Percentiles rank a stretch among this genome's conserved stretches.
Evolutionary conservation across 2,329 filamentous ascomycete genomes (phyloP).

Genomic region (Cercospora canescens): DNA sequence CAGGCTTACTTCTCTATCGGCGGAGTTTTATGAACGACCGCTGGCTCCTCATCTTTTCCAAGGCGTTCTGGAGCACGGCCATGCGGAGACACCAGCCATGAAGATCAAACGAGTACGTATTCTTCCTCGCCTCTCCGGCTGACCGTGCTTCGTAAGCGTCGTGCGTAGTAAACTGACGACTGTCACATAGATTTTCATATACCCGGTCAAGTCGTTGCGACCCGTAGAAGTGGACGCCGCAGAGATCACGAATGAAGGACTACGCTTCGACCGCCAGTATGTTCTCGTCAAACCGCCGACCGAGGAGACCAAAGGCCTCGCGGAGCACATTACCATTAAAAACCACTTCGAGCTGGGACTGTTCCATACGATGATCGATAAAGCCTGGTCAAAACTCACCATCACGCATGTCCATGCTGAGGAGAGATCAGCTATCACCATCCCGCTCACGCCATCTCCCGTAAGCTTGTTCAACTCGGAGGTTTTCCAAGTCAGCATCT

Average conservation of each 20-base stretch:
- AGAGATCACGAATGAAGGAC: slow-evolving; percentile 38
- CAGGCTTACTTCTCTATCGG: neutral
- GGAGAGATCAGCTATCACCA: slow-evolving; percentile 28
- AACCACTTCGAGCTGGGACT: slow-evolving; percentile 36
- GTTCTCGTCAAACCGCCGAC: slow-evolving; percentile 36
- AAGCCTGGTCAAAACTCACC: slow-evolving; percentile 37
- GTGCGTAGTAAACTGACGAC: slow-evolving; percentile 2
- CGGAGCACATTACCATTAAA: slow-evolving; percentile 39
- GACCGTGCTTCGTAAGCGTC: neutral
- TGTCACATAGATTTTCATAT: slow-evolving; percentile 34
- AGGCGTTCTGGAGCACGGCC: neutral
- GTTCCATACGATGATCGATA: slow-evolving; percentile 36
- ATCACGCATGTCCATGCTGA: slow-evolving; percentile 34
- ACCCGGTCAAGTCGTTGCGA: slow-evolving; percentile 35
- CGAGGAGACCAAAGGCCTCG: slow-evolving; percentile 30
- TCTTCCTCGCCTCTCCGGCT: no score
- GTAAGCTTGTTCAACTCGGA: slow-evolving; percentile 32
- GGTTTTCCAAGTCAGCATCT: slow-evolving; percentile 35
- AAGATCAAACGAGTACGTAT: slow-evolving; percentile 34
- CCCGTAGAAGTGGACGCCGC: slow-evolving; percentile 35
- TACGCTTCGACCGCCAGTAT: slow-evolving; percentile 38
- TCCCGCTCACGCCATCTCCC: slow-evolving; percentile 35
- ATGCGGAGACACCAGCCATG: slow-evolving; percentile 22
- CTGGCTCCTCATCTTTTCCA: no score
- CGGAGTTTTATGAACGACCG: neutral